Conservation (phyloP, 1,284 basidiomycete species). For the Malassezia japonica region DNA sequence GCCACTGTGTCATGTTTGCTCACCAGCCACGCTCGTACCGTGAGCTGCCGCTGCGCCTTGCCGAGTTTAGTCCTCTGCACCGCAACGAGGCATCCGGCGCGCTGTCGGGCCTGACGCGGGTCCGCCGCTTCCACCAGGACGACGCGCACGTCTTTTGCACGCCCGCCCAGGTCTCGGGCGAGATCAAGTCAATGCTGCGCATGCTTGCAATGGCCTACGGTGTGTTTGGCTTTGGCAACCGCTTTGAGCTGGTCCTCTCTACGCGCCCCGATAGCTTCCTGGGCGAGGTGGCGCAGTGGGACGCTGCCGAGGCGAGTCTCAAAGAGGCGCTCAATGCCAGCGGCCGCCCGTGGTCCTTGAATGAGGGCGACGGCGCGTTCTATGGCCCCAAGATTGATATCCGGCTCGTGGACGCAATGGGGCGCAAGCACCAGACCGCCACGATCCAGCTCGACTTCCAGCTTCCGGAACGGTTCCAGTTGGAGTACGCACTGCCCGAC, state of each 20-base stretch:
- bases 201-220: constrained; percentile 43
- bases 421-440: constrained; percentile 41
- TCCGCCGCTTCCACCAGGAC: constrained; percentile 43
- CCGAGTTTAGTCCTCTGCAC: constrained; percentile 43
- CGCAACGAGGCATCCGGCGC: constrained; percentile 42
- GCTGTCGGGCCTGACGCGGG: constrained; percentile 37
- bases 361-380: constrained; percentile 44
- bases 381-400: constrained; percentile 48
- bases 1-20: constrained; percentile 41
- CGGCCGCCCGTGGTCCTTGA: constrained; percentile 29
- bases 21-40: constrained; percentile 35
- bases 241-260: constrained; percentile 43
- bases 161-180: constrained; percentile 28
- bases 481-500: constrained; percentile 24
- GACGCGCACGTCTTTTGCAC: constrained; percentile 47
- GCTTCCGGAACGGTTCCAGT: constrained; percentile 37
- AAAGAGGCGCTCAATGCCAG: constrained; percentile 27
- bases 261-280: constrained; percentile 38
- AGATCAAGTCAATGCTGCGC: constrained; percentile 40
- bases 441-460: constrained; percentile 48
- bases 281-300: constrained; percentile 34
- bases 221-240: constrained; percentile 35
- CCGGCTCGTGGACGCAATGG: constrained; percentile 38
- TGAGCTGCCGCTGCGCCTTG: constrained; percentile 39
- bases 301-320: constrained; percentile 31